Percentiles rank a stretch among this genome's conserved stretches.
Evolutionary conservation across 2,329 filamentous ascomycete species (phyloP).

Genomic region (Laburnicola sp.): DNA sequence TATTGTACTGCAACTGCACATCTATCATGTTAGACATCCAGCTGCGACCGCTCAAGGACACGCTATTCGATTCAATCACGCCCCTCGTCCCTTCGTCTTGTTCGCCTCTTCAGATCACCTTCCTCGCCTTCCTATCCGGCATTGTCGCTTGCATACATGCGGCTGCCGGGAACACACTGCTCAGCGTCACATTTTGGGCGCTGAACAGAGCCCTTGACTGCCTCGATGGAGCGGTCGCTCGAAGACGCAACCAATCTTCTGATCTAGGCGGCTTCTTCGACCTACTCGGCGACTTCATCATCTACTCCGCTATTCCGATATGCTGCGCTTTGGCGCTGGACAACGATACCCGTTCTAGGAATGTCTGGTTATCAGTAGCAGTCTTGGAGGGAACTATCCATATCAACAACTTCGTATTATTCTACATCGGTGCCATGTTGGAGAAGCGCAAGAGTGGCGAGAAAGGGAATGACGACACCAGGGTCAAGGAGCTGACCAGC

Average conservation of each 20-base stretch:
- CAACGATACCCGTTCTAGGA: neutral
- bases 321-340: neutral
- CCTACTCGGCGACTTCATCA: slow-evolving; percentile 25
- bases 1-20: no score
- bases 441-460: slow-evolving; percentile 19
- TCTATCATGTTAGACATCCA: no score
- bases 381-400: slow-evolving; percentile 30
- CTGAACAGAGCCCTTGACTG: no score
- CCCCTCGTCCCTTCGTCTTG: no score
- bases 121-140: no score
- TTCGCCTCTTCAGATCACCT: no score
- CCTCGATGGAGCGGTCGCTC: no score
- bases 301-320: slow-evolving; percentile 33
- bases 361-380: slow-evolving; percentile 23
- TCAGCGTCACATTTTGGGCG: no score
- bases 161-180: no score
- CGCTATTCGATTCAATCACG: no score
- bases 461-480: neutral
- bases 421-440: slow-evolving; percentile 28
- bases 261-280: slow-evolving; percentile 17
- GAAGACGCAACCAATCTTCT: neutral
- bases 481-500: slow-evolving; percentile 30
- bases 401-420: slow-evolving; percentile 38
- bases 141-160: no score
- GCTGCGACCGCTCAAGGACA: no score